Base-by-base conservation (phyloP, 257 asterid species). In the Eustoma russellianum region DNA sequence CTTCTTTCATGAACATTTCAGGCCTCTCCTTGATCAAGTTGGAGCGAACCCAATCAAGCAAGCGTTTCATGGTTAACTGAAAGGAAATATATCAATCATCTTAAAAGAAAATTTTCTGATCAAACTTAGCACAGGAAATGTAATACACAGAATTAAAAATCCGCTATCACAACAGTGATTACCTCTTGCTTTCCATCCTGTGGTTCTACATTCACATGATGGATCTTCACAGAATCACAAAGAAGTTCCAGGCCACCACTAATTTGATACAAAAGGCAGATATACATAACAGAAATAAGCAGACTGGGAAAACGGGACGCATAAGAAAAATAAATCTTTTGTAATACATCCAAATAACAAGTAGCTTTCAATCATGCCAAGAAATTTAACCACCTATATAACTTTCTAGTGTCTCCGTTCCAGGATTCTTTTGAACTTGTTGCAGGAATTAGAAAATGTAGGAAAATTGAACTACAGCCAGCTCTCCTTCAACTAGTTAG, bases 1-100 rank as follows among this genome's bases (percentile, higher is more conserved):
- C 97, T 52, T 94, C 98, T 78, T 92, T 88, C 90, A 92, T 79
- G 55, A 92, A 92, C 98, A 92, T 92, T 75, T 92, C 98, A 7
- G 95, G 95, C 62, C 98, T 82, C 81, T 92, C 98, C 76, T 92
- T 85, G 62, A 92, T 85, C 86, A 92, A 70, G 71, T 88, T 88
- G 69, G 83, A 60, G 60, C 86, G 77, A 41, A 83, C 94, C 98
- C 97, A 92, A 45, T 90, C 60, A 55, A 92, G 97, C 79, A 88
- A 68, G 61, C 74, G 66, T 62, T 88, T 85, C 88, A 92, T 69
- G 16, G 93, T 82, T 60, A 92, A 59, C 94, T 92, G 87, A 35
- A 56, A 30, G 50, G 64, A 17, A 57, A 56, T 5, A 46, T 18
- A 40, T 48, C 17, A 58, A 9, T 5, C 15, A 48, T n/a, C 48